Percentiles rank a stretch among this genome's conserved stretches.
Evolutionary conservation across 148 eudicot genomes (phyloP).

Genomic region (Rhododendron kiyosumense): DNA sequence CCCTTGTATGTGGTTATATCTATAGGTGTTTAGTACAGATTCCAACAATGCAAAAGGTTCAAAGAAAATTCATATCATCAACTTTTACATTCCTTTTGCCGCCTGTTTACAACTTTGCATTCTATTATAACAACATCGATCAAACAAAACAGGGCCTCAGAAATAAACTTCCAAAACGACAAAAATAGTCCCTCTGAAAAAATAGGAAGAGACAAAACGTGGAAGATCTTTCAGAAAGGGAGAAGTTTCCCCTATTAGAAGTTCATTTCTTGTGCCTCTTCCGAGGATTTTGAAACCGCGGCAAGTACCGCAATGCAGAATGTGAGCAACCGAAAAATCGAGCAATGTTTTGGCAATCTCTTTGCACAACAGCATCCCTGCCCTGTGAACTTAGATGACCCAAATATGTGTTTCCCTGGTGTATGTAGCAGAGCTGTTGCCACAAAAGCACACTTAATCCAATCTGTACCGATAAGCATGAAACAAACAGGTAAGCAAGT

Average conservation of each 20-base stretch:
- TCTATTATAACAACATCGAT: not conserved
- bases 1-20: too few relatives aligned
- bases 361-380: constrained; percentile 35
- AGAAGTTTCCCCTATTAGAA: not conserved
- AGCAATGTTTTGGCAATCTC: constrained; percentile 63
- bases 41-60: not conserved
- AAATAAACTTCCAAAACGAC: not conserved
- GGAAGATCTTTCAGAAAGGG: not conserved
- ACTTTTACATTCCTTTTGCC: constrained; percentile 4
- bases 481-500: constrained; percentile 72
- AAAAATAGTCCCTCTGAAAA: not conserved
- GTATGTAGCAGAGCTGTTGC: constrained; percentile 86
- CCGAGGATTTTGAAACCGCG: constrained; percentile 41
- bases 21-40: not conserved
- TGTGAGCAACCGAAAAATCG: constrained; percentile 69
- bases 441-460: constrained; percentile 82
- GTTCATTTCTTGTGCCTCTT: constrained; percentile 59
- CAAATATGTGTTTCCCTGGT: constrained; percentile 78
- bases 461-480: constrained; percentile 70
- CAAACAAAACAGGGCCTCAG: not conserved
- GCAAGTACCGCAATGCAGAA: constrained; percentile 37
- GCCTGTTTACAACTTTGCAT: not conserved
- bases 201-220: not conserved
- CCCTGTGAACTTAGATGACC: constrained; percentile 57
- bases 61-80: not conserved